A percentile compares a stretch with the other conserved stretches of the same genome.
These are phyloP conservation scores for Beauveria sp. DNA, from an alignment of 2,329 filamentous ascomycete genomes.

Conservation along the genomic window DNA sequence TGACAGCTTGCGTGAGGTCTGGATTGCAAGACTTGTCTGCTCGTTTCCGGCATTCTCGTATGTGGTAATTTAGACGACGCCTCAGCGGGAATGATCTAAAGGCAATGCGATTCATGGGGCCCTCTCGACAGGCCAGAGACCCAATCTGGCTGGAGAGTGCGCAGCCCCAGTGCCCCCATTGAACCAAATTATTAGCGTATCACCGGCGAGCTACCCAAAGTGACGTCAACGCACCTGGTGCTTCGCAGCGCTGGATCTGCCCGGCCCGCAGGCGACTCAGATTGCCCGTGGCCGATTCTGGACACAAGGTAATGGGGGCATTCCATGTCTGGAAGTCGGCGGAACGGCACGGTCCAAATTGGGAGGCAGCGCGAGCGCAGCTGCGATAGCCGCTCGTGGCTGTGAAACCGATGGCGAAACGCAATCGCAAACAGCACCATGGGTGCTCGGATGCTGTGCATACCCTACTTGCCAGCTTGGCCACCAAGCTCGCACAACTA, in stretches of 20 bases:
- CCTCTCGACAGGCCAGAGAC: not conserved
- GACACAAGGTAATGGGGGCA: not conserved
- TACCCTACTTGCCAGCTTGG: not conserved
- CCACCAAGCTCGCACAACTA: not conserved
- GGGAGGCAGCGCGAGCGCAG: not conserved
- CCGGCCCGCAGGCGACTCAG: conserved; percentile 9
- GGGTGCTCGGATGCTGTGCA: not conserved
- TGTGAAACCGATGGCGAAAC: conserved; percentile 4
- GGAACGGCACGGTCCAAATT: conserved; percentile 1
- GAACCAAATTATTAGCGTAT: not conserved
- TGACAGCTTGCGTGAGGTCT: not conserved
- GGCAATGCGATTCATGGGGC: not conserved
- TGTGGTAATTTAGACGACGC: not conserved
- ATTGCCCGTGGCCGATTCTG: conserved; percentile 6
- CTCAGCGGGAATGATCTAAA: not conserved
- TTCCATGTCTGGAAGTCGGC: conserved; percentile 1
- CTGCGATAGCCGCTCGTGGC: conserved; percentile 5
- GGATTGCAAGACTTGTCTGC: not conserved
- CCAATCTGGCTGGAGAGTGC: not conserved
- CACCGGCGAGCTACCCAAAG: not conserved
- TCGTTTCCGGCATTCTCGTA: not conserved
- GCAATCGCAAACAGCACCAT: not conserved
- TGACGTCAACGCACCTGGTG: conserved; percentile 6
- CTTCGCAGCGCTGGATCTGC: conserved; percentile 6
- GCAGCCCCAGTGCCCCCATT: not conserved